Conservation (phyloP, 2,329 filamentous ascomycete species). For the Epichloe amarillans region DNA sequence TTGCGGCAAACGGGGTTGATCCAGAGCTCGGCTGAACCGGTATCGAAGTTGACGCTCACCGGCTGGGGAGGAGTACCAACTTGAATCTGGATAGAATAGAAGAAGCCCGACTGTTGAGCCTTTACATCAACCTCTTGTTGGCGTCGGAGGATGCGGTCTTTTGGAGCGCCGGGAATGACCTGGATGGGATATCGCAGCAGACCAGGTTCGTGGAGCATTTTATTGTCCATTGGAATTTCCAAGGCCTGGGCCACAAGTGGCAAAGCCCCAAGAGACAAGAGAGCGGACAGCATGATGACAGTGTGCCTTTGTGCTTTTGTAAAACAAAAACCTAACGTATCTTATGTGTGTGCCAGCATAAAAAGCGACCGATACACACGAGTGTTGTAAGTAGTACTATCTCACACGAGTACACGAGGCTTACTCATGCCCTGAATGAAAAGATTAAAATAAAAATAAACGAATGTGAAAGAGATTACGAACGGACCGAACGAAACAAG, state of each 20-base stretch:
- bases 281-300: constrained; percentile 17
- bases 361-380: constrained; percentile 12
- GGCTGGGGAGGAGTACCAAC: constrained; percentile 25
- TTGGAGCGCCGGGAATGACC: constrained; percentile 15
- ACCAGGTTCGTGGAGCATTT: constrained; percentile 12
- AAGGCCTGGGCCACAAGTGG: constrained; percentile 14
- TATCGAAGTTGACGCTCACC: constrained; percentile 28
- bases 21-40: constrained; percentile 28
- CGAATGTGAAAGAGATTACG: background rate
- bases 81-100: constrained; percentile 25
- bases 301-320: background rate
- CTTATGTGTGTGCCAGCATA: constrained; percentile 10
- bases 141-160: constrained; percentile 15
- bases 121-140: constrained; percentile 15
- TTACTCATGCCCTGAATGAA: background rate
- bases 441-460: constrained; percentile 3
- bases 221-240: constrained; percentile 11
- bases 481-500: background rate
- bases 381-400: too few relatives aligned
- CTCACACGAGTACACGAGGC: background rate
- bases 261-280: constrained; percentile 16
- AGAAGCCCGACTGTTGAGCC: constrained; percentile 18
- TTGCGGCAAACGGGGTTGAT: constrained; percentile 27
- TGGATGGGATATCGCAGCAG: constrained; percentile 18
- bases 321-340: background rate